A percentile compares a stretch with the other conserved stretches of the same genome.
Evolutionary conservation across 805 yeast species (phyloP).

Genomic region (Ogataea ramenticola): DNA sequence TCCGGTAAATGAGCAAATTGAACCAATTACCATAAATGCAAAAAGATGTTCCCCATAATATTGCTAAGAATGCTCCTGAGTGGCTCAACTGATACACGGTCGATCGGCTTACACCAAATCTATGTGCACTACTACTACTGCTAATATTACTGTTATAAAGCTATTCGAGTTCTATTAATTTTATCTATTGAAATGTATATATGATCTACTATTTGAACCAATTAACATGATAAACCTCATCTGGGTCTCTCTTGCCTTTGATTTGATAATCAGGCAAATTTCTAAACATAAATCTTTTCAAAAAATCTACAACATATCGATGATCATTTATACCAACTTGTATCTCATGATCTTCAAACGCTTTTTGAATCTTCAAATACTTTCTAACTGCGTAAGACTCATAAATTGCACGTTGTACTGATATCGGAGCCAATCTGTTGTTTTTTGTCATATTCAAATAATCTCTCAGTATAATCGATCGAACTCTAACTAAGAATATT

Average conservation of each 20-base stretch:
- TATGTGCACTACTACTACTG: no score
- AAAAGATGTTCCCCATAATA: no score
- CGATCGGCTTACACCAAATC: no score
- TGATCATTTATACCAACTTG: neutral
- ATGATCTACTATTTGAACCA: no score
- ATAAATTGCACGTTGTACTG: neutral
- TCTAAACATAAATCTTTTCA: neutral
- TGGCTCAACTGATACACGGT: no score
- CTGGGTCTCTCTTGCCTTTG: neutral
- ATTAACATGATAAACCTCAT: neutral
- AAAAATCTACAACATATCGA: neutral
- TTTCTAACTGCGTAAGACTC: neutral
- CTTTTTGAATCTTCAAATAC: neutral
- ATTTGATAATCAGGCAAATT: neutral
- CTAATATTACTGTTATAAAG: no score
- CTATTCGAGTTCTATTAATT: no score
- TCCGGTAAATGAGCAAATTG: no score
- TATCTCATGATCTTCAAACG: neutral
- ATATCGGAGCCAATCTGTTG: neutral
- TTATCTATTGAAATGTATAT: no score
- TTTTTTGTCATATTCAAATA: neutral
- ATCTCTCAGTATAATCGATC: neutral
- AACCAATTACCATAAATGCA: no score
- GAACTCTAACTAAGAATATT: neutral
- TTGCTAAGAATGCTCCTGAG: no score